These are phyloP conservation scores for Parathielavia hyrcaniae DNA, from an alignment of 495 filamentous ascomycete genomes.

Conservation along the genomic window DNA sequence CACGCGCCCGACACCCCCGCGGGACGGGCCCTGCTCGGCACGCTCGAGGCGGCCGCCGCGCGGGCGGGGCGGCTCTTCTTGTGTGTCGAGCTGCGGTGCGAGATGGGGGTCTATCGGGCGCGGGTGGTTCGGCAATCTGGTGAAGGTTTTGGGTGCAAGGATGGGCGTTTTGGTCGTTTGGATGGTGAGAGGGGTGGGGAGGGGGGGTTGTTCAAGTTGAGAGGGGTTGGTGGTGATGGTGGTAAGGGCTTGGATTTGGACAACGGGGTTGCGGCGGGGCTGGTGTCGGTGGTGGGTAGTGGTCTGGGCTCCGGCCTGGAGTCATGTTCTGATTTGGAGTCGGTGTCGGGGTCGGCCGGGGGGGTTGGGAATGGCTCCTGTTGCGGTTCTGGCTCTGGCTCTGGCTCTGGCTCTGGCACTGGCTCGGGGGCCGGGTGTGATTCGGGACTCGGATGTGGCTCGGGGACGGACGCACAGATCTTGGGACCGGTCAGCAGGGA, in stretches of 20 bases:
- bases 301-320: not conserved
- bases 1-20: constrained; percentile 20
- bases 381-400: not conserved
- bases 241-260: too few species aligned
- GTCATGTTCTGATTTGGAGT: too few species aligned
- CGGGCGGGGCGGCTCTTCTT: constrained; percentile 22
- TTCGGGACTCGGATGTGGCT: too few species aligned
- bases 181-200: too few species aligned
- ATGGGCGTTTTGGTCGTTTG: not conserved
- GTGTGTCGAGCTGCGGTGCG: constrained; percentile 19
- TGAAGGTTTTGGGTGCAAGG: not conserved
- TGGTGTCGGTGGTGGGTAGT: not conserved
- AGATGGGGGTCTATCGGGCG: constrained; percentile 13
- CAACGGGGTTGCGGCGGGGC: not conserved
- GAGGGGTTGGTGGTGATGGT: too few species aligned
- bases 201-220: too few species aligned
- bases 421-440: too few species aligned
- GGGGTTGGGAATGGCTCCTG: not conserved
- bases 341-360: not conserved
- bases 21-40: constrained; percentile 17
- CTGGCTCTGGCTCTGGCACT: too few species aligned
- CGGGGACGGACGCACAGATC: too few species aligned
- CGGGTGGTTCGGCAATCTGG: not conserved
- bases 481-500: too few species aligned
- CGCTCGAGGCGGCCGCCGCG: constrained; percentile 18